Evolutionary conservation across 306 rosid species (phyloP).

Genomic region (Benincasa hispida): DNA sequence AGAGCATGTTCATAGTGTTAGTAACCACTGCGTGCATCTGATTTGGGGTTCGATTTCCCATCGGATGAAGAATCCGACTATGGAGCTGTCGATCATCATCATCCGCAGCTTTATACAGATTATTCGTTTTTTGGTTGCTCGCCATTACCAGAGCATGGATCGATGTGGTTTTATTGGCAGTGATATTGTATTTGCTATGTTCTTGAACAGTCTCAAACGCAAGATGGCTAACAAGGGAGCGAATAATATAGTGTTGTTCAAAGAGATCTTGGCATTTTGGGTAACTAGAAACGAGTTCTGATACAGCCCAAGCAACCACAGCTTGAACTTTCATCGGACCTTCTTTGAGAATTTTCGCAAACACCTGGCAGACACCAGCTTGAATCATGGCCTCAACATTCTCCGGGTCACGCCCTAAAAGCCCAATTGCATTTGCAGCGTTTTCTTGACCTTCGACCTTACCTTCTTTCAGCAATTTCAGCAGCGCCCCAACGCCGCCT

Average conservation of each 20-base stretch:
- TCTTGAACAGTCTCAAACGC: slow-evolving; percentile 86
- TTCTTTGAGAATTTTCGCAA: slow-evolving; percentile 61
- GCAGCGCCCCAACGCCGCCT: slow-evolving; percentile 61
- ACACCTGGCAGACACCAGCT: slow-evolving; percentile 54
- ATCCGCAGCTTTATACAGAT: slow-evolving; percentile 5
- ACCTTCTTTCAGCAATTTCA: slow-evolving; percentile 66
- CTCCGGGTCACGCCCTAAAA: slow-evolving; percentile 59
- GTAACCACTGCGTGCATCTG: slow-evolving; percentile 55
- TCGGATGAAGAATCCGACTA: slow-evolving; percentile 32
- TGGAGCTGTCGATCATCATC: slow-evolving; percentile 19
- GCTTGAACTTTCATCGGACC: slow-evolving; percentile 76
- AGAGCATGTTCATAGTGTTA: slow-evolving; percentile 43
- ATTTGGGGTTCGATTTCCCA: slow-evolving; percentile 32
- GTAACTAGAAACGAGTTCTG: slow-evolving; percentile 52
- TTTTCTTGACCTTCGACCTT: slow-evolving; percentile 60
- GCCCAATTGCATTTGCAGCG: slow-evolving; percentile 59
- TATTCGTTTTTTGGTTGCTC: slow-evolving; percentile 11
- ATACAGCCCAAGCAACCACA: slow-evolving; percentile 65
- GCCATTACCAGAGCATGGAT: slow-evolving; percentile 75
- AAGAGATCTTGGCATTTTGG: slow-evolving; percentile 82
- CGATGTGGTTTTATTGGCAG: slow-evolving; percentile 44
- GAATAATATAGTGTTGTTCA: slow-evolving; percentile 64
- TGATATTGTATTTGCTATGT: slow-evolving; percentile 68
- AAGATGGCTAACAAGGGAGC: slow-evolving; percentile 72
- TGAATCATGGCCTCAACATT: slow-evolving; percentile 60